A percentile compares a stretch with the other conserved stretches of the same genome.
phyloP scores from a whole-genome alignment of 495 filamentous ascomycete genomes.

The Penicillium lividum region DNA sequence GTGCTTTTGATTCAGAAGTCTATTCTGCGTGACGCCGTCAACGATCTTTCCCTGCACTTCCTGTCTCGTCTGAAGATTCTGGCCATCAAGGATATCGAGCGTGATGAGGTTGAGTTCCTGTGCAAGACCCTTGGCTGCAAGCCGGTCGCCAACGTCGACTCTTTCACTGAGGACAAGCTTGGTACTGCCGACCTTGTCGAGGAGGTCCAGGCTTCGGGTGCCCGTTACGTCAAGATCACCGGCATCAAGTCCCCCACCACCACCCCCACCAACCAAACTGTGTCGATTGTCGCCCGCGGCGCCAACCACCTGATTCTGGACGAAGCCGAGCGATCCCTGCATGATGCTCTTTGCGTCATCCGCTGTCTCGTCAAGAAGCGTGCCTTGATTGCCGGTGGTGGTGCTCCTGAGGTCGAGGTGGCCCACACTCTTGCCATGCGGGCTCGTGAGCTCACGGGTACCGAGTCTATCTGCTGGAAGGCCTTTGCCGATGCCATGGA shows the following conservation, averaged over 20 bases:
- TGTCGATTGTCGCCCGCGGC: slow-evolving; percentile 90
- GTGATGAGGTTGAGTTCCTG: slow-evolving; percentile 98
- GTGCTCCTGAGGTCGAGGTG: slow-evolving; percentile 94
- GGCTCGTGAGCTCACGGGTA: slow-evolving; percentile 80
- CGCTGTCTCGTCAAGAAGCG: slow-evolving; percentile 98
- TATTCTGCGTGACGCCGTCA: slow-evolving; percentile 95
- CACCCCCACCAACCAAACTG: slow-evolving; percentile 71
- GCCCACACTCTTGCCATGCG: slow-evolving; percentile 77
- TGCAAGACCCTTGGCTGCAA: slow-evolving; percentile 98
- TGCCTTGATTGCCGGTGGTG: slow-evolving; percentile 93
- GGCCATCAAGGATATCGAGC: slow-evolving; percentile 94
- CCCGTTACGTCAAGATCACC: slow-evolving; percentile 90
- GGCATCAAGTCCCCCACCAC: slow-evolving; percentile 68
- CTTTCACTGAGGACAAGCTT: slow-evolving; percentile 98
- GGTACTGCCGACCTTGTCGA: slow-evolving; percentile 94
- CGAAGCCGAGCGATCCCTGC: slow-evolving; percentile 92
- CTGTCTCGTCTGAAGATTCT: slow-evolving; percentile 95
- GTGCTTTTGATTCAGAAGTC: slow-evolving; percentile 98
- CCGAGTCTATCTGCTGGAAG: slow-evolving; percentile 97
- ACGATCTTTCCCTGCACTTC: slow-evolving; percentile 96
- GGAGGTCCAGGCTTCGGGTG: slow-evolving; percentile 82
- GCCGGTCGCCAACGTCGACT: slow-evolving; percentile 97
- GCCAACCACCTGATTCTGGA: slow-evolving; percentile 94
- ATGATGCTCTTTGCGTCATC: slow-evolving; percentile 97
- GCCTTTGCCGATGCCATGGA: slow-evolving; percentile 98